Base-by-base conservation (phyloP, 306 rosid species). In the Vachellia pachyceras region DNA sequence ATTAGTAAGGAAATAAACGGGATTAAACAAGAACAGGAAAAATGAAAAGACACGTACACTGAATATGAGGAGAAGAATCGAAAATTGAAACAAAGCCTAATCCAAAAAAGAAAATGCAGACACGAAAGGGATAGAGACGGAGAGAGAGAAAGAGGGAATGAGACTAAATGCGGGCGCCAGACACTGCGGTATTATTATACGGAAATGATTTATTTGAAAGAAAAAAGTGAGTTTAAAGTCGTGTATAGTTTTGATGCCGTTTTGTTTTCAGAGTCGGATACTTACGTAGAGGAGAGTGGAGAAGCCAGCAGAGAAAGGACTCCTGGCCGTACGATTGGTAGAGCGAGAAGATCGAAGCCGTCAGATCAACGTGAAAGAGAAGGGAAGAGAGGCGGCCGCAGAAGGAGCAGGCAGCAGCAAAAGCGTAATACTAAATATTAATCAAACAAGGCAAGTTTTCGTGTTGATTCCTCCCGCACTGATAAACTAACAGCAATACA, bases 321-420 rank as follows among this genome's bases (percentile, higher is more conserved):
- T 82, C 89, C 89, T 88, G 65, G 87, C 82, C 92, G 97, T 91
- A 87, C 91, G 92, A 91, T 85, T 88, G 82, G 77, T 57, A 86
- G 82, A 84, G 86, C 83, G 89, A 85, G 84, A 82, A 87, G 92
- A 95, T 88, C 89, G 85, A 54, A 79, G 88, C 90, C 99, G 97
- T 90, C 84, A 87, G 93, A 94, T 91, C 88, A 90, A 86, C 87
- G 81, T 41, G 29, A 20, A n/a, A n/a, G 49, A 63, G 72, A 73
- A 52, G 71, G 15, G 18, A n/a, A 7, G 52, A 46, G 52, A 49
- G n/a, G 55, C 55, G 20, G 55, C 55, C 1, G 55, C 18, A 45
- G 49, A 9, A 9, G 8, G 3, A 42, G 45, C 11, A n/a, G n/a
- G 73, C 4, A 20, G 73, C 17, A 65, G 45, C 4, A 60, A 10